Evolutionary conservation across 2,329 filamentous ascomycete genomes (phyloP), one percentile per base, ranked within the genome.

Genomic region (Gnomoniopsis sp.): DNA sequence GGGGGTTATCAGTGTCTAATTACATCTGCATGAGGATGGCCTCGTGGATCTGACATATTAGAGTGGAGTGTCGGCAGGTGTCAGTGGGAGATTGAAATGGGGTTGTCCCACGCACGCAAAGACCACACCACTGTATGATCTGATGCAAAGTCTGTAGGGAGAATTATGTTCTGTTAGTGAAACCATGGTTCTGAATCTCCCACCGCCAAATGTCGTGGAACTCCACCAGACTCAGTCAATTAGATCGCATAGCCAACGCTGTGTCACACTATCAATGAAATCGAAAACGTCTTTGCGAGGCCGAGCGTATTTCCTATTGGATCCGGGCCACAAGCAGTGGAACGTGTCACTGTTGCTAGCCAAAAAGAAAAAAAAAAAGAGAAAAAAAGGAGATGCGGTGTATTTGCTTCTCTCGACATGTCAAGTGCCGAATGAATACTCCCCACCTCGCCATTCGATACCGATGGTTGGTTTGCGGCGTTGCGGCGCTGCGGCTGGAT

Each of bases 61-160:
- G 54, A 52, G 44, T 50, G 55, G 58, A 48, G 44, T 47, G 50
- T 48, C 41, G 44, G 54, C 22, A 22, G 23, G 55, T 23, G 54
- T 8, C 19, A 26, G 23, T 34, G 54, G 54, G 58, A 60, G 38
- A 60, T 57, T 60, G 44, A 34, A 26, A 60, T 57, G 58, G 58
- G 54, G 49, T n/a, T 19, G 21, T 22, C 53, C 38, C 30, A 48
- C 53, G 34, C 36, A 36, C 58, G 58, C 58, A 57, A 38, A 53
- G 33, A 54, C 56, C 56, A 54, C 56, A 54, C 26, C 26, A 30
- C 26, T n/a, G 19, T 22, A 49, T n/a, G 36, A 11, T 41, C 12
- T 14, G 4, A 12, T 11, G 36, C 6, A 12, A 30, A 30, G 26
- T 4, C 8, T 30, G 36, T 41, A 41, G 17, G 12, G 17, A 41